Evolutionary conservation across 2,329 filamentous ascomycete genomes (phyloP).

Genomic region (Fusarium zealandicum): DNA sequence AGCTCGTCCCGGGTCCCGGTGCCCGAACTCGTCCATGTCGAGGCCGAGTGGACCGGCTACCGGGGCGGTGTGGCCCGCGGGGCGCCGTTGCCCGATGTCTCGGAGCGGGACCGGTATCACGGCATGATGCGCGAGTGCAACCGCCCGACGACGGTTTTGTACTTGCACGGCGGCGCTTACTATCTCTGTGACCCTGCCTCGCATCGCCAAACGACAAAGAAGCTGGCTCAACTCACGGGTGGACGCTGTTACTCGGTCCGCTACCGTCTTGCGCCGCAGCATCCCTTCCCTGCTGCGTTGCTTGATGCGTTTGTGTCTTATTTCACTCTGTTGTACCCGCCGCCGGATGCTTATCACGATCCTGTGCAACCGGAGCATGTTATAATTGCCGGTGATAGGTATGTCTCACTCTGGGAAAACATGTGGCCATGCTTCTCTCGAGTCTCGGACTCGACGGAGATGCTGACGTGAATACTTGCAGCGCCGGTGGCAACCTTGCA

Average conservation of each 20-base stretch:
- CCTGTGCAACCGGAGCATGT: slow-evolving; percentile 71
- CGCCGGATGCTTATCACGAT: slow-evolving; percentile 69
- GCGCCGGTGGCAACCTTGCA: slow-evolving; percentile 75
- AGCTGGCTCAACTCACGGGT: slow-evolving; percentile 69
- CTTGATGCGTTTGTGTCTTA: slow-evolving; percentile 78
- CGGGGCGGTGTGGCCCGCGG: slow-evolving; percentile 60
- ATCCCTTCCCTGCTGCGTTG: slow-evolving; percentile 76
- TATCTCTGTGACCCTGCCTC: slow-evolving; percentile 74
- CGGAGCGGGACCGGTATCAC: slow-evolving; percentile 70
- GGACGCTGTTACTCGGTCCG: slow-evolving; percentile 75
- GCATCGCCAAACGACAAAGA: slow-evolving; percentile 65
- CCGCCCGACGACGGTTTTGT: slow-evolving; percentile 70
- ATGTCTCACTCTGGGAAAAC: slow-evolving; percentile 24
- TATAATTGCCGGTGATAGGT: slow-evolving; percentile 75
- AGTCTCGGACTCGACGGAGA: background rate
- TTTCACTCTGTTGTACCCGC: slow-evolving; percentile 75
- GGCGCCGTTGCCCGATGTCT: slow-evolving; percentile 60
- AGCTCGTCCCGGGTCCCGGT: slow-evolving; percentile 39
- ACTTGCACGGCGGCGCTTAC: slow-evolving; percentile 80
- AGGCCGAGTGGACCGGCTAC: slow-evolving; percentile 81
- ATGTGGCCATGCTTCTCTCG: background rate
- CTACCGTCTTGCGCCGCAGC: slow-evolving; percentile 77
- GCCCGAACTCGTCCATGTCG: slow-evolving; percentile 63
- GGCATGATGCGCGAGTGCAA: slow-evolving; percentile 72
- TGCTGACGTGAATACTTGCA: slow-evolving; percentile 43